A percentile compares a stretch with the other conserved stretches of the same genome.
These are phyloP conservation scores for Cytidiella melzeri DNA, from an alignment of 768 basidiomycete species.

Conservation along the genomic window DNA sequence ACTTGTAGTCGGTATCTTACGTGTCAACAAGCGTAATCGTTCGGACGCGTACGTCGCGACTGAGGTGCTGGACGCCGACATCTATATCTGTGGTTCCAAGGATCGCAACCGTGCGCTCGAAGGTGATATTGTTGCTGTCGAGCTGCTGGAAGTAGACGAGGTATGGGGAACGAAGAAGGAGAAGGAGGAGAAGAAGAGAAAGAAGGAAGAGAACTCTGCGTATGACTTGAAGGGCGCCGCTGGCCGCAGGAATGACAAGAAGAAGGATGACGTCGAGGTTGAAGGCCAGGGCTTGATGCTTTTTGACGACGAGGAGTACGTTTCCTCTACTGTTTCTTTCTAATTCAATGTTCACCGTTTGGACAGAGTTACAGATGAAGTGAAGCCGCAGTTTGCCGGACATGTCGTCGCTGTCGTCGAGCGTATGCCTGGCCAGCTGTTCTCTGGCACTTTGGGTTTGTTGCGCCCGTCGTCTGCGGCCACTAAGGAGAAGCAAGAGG, in stretches of 20 bases:
- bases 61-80: constrained; percentile 96
- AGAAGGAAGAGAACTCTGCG: constrained; percentile 98
- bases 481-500: constrained; percentile 98
- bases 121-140: constrained; percentile 97
- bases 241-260: constrained; percentile 94
- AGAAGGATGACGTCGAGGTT: constrained; percentile 99
- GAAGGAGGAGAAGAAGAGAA: constrained; percentile 99
- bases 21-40: constrained; percentile 97
- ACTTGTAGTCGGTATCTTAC: constrained; percentile 92
- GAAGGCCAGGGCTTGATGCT: constrained; percentile 96
- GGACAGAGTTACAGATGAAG: constrained; percentile 87
- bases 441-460: constrained; percentile 94
- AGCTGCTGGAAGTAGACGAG: constrained; percentile 95
- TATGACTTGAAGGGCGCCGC: constrained; percentile 75
- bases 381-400: constrained; percentile 97
- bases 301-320: constrained; percentile 95
- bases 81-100: constrained; percentile 98
- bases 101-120: constrained; percentile 98
- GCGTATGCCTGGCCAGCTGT: constrained; percentile 97
- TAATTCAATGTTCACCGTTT: neutral
- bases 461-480: constrained; percentile 94
- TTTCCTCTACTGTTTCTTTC: constrained; percentile 11
- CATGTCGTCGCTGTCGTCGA: constrained; percentile 99
- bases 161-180: constrained; percentile 99
- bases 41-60: constrained; percentile 99